These are phyloP conservation scores for Dryas alaskensis DNA, from an alignment of 306 rosid species.

Conservation along the genomic window DNA sequence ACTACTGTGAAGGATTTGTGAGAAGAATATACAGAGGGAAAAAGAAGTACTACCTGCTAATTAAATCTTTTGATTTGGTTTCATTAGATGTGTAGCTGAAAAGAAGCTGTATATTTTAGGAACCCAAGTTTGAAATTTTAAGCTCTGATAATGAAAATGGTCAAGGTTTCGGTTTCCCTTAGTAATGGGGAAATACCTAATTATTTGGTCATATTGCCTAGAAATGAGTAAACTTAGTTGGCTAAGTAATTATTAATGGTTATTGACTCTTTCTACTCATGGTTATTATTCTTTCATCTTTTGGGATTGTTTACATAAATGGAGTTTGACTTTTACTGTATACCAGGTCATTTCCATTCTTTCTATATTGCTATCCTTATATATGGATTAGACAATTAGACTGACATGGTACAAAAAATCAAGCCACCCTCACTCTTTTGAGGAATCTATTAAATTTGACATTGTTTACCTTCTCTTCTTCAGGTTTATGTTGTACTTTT, in stretches of 20 bases:
- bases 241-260: neutral
- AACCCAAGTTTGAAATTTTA: neutral
- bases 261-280: neutral
- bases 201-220: neutral
- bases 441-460: slow-evolving; percentile 33
- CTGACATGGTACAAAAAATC: neutral
- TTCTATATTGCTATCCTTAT: neutral
- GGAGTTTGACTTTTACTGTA: neutral
- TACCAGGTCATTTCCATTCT: neutral
- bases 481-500: slow-evolving; percentile 75
- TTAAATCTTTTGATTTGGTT: neutral
- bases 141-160: neutral
- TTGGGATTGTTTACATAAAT: neutral
- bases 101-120: neutral
- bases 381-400: neutral
- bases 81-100: neutral
- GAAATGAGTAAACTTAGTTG: neutral
- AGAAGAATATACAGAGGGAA: neutral
- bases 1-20: slow-evolving; percentile 1
- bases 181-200: neutral
- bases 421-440: neutral
- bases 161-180: neutral
- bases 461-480: slow-evolving; percentile 24
- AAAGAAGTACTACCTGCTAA: neutral
- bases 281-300: neutral